Percentiles rank a stretch among this genome's conserved stretches.
These are phyloP conservation scores for Mycena floridula DNA, from an alignment of 768 basidiomycete genomes.

Conservation along the genomic window DNA sequence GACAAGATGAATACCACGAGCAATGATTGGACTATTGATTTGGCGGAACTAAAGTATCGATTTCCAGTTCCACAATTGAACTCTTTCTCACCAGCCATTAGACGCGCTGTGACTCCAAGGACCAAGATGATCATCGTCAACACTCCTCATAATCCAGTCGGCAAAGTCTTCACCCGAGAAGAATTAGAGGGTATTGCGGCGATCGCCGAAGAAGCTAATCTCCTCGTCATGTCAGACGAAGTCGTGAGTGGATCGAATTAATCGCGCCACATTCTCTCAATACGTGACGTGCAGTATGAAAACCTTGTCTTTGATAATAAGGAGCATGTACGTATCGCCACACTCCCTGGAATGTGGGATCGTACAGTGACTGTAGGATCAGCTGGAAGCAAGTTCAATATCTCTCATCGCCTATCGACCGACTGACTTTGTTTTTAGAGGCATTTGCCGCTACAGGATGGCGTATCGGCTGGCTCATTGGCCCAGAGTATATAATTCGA, in stretches of 20 bases:
- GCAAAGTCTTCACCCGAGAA: constrained; percentile 84
- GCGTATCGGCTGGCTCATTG: constrained; percentile 97
- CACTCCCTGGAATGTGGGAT: constrained; percentile 97
- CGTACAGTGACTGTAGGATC: constrained; percentile 94
- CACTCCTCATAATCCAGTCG: constrained; percentile 97
- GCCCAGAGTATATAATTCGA: constrained; percentile 71
- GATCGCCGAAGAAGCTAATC: constrained; percentile 86
- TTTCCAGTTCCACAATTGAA: neutral
- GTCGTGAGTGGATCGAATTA: constrained; percentile 53
- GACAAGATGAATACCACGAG: constrained; percentile 41
- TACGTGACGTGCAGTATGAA: constrained; percentile 62
- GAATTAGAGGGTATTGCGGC: constrained; percentile 85
- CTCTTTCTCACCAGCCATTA: constrained; percentile 16
- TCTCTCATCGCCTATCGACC: neutral
- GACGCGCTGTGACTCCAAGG: constrained; percentile 77
- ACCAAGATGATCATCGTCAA: constrained; percentile 95
- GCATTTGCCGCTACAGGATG: constrained; percentile 96
- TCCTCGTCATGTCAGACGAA: constrained; percentile 93
- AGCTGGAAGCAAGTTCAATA: constrained; percentile 71
- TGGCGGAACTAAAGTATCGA: constrained; percentile 75
- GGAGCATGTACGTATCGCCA: constrained; percentile 90
- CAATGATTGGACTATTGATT: constrained; percentile 86
- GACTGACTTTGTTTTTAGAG: constrained; percentile 41
- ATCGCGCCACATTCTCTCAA: neutral
- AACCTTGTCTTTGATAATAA: constrained; percentile 83